Base-by-base conservation (phyloP, 2,329 filamentous ascomycete genomes). In the Aspergillus unguis region DNA sequence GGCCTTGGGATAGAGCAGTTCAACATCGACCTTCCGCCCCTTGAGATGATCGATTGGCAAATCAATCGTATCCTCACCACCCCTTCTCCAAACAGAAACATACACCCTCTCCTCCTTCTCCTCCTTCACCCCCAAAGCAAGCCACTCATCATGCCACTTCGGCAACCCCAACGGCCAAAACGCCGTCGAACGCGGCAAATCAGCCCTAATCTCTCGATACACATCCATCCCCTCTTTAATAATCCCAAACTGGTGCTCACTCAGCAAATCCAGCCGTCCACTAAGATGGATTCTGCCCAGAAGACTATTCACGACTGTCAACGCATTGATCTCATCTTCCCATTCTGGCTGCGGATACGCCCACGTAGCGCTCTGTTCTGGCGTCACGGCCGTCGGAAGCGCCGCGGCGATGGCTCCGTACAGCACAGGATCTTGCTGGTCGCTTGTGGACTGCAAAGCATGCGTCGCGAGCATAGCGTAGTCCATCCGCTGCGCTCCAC, bases 301-400 rank as follows among this genome's bases (percentile, higher is more conserved):
- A 0, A 72, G 45, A 33, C 63, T 65, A 33, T 71, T 73, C 6
- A 70, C 59, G 2, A 73, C 65, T 0, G 68, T 69, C 26, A 72
- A 38, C 0, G 64, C 67, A 47, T 72, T 73, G 1, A 54, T 62
- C 53, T 72, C 70, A 17, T 70, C 68, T 6, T 55, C 54, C 68
- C 69, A 72, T 2, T 57, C 58, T 0, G 59, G 54, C 48, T 73
- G 69, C 0, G 70, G 70, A 51, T 73, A 73, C 5, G 65, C 66
- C 70, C 70, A 73, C 3, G 58, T 60, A 0, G 66, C 70, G 11
- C 68, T 59, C 48, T 72, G 69, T 42, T 73, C 70, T 0, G 70
- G 70, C 0, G 62, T 62, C 0, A 71, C 69, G 3, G 70, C 68
- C 1, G 69, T 72, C 1, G 68, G 65, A 2, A 64, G 37, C 0